A percentile compares a stretch with the other conserved stretches of the same genome.
Evolutionary conservation across 1,139 yeast species (phyloP).

Genomic region (Zygotorulaspora mrakii): DNA sequence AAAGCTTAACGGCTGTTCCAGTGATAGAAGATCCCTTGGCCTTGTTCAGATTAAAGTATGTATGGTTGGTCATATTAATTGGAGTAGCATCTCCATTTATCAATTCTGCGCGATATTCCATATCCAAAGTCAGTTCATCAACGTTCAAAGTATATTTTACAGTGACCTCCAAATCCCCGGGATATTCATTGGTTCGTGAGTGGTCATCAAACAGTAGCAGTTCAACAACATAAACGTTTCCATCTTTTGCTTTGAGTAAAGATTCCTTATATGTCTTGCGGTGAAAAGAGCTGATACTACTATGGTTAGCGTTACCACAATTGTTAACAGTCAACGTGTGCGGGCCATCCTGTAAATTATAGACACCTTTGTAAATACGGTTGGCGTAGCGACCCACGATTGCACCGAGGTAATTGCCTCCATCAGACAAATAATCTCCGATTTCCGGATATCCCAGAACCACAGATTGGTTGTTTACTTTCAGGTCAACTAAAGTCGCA

Average conservation of each 20-base stretch:
- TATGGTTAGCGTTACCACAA: slow-evolving; percentile 44
- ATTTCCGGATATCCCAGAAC: slow-evolving; percentile 37
- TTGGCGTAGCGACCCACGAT: slow-evolving; percentile 63
- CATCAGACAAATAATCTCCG: slow-evolving; percentile 38
- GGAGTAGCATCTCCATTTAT: slow-evolving; percentile 46
- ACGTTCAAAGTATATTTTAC: slow-evolving; percentile 24
- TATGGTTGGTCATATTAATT: slow-evolving; percentile 61
- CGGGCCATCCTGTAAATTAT: slow-evolving; percentile 42
- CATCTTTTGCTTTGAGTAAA: slow-evolving; percentile 37
- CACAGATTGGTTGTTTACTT: slow-evolving; percentile 39
- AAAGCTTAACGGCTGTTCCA: slow-evolving; percentile 32
- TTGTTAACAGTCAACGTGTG: slow-evolving; percentile 43
- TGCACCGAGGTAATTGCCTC: slow-evolving; percentile 55
- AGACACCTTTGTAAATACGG: slow-evolving; percentile 47
- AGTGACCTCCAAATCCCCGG: slow-evolving; percentile 25
- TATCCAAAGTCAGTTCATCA: slow-evolving; percentile 36
- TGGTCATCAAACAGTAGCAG: slow-evolving; percentile 12
- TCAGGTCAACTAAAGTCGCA: slow-evolving; percentile 45
- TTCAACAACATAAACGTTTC: slow-evolving; percentile 50
- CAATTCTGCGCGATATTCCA: slow-evolving; percentile 49
- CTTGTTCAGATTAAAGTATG: slow-evolving; percentile 50
- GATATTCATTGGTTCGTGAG: slow-evolving; percentile 17
- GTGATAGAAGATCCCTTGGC: slow-evolving; percentile 29
- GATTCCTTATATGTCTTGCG: slow-evolving; percentile 48
- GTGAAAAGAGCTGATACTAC: slow-evolving; percentile 52